Conservation (phyloP, 495 filamentous ascomycete genomes). For the Tuber indicum region DNA sequence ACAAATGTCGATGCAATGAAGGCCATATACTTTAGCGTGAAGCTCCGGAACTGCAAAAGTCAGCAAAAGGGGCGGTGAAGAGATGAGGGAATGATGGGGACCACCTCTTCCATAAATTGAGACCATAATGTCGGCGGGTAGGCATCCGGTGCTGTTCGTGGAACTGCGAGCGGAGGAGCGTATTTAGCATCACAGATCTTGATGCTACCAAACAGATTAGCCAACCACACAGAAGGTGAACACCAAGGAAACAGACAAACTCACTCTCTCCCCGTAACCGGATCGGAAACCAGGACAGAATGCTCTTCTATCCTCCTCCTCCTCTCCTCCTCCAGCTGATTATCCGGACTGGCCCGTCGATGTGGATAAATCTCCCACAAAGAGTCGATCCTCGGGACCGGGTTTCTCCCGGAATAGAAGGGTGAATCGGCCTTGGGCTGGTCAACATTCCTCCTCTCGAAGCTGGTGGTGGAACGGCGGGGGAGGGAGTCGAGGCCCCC, state of each 20-base stretch:
- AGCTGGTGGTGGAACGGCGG: background rate
- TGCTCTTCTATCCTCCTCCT: slow-evolving; percentile 18
- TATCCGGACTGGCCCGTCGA: slow-evolving; percentile 5
- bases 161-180: slow-evolving; percentile 20
- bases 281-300: slow-evolving; percentile 25
- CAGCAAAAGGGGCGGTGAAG: slow-evolving; percentile 1
- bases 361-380: slow-evolving; percentile 34
- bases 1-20: slow-evolving; percentile 29
- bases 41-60: slow-evolving; percentile 21
- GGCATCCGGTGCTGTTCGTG: slow-evolving; percentile 10
- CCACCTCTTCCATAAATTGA: slow-evolving; percentile 34
- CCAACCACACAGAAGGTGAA: background rate
- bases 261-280: slow-evolving; percentile 34
- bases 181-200: slow-evolving; percentile 40
- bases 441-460: background rate
- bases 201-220: slow-evolving; percentile 18
- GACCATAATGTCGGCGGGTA: slow-evolving; percentile 29
- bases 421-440: slow-evolving; percentile 18
- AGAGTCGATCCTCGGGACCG: slow-evolving; percentile 33
- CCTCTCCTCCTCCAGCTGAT: slow-evolving; percentile 8
- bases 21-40: slow-evolving; percentile 35
- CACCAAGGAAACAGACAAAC: background rate
- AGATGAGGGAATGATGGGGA: background rate
- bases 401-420: slow-evolving; percentile 35
- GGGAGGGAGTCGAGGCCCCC: background rate